Base-by-base conservation (phyloP, 306 rosid species). In the Trifolium pratense region DNA sequence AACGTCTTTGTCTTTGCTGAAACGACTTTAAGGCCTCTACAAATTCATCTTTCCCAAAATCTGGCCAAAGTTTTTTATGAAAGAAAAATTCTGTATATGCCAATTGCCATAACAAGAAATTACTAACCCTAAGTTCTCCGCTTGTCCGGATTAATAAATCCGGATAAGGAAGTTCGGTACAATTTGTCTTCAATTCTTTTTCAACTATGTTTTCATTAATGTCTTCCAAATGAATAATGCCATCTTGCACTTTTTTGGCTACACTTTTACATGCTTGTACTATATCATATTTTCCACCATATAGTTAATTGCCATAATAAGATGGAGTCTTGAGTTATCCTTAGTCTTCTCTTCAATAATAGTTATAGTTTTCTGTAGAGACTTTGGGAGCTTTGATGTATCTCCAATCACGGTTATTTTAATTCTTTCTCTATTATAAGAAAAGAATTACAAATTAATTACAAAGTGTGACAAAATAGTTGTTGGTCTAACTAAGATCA, bases 111-210 rank as follows among this genome's bases (percentile, higher is more conserved):
- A 93, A 34, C 45, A 90, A 78, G 83, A 93, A 93, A 71, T 93
- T 90, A 77, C 97, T 93, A 7, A 93, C 82, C 78, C 98, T 82
- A 5, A 81, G 88, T 25, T 93, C 97, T 0, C 97, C 98, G 59
- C 98, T 80, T 9, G 96, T 93, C 51, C 96, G 53, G 9, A 93
- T 93, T 2, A 93, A 80, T 4, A 90, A 75, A 77, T 93, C 98
- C n/a, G 97, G 98, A 58, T 82, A 49, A 0, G 98, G 96, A 71
- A 72, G 78, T 56, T 82, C 75, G 0, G 89, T 90, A 10, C 93
- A 93, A 18, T 83, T 90, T 1, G 98, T 93, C 75, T 87, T 89
- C 3, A 93, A 66, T 74, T 93, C 96, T 21, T 85, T 85, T 66
- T 90, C 93, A 16, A 89, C 85, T 0, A 85, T 10, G 15, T 46